These are phyloP conservation scores for Backusella parvicylindrica DNA, from an alignment of 192 early-diverging fungal species.

Conservation along the genomic window DNA sequence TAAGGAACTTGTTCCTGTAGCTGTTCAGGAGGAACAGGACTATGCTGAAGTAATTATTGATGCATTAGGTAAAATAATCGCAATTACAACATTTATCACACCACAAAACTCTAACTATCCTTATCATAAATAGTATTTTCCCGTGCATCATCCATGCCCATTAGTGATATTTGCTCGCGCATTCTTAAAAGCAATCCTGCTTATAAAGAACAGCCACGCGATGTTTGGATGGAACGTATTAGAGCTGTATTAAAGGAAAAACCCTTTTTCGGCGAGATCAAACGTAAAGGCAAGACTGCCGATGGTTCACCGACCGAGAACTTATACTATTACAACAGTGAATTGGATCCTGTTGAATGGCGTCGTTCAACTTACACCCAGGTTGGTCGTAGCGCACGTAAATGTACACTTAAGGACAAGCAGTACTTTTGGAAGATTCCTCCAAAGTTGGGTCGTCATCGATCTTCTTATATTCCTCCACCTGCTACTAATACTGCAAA, in stretches of 20 bases:
- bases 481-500: conserved; percentile 9
- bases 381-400: conserved; percentile 50
- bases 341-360: conserved; percentile 51
- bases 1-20: background rate
- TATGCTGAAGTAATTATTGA: conserved; percentile 53
- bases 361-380: conserved; percentile 46
- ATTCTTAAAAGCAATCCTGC: conserved; percentile 45
- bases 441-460: conserved; percentile 50
- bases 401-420: conserved; percentile 50
- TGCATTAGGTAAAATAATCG: conserved; percentile 30
- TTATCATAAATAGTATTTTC: conserved; percentile 34
- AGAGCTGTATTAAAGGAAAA: conserved; percentile 33
- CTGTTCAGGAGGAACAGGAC: conserved; percentile 14
- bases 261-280: conserved; percentile 48
- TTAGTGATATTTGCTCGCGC: conserved; percentile 47
- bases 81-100: background rate
- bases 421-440: conserved; percentile 58
- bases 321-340: conserved; percentile 51
- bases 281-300: conserved; percentile 52
- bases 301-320: conserved; percentile 51
- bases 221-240: conserved; percentile 38
- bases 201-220: conserved; percentile 24
- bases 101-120: background rate
- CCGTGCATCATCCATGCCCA: conserved; percentile 50
- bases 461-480: conserved; percentile 35